Base-by-base conservation (phyloP, 345 rosid genomes). In the Linum lewisii region DNA sequence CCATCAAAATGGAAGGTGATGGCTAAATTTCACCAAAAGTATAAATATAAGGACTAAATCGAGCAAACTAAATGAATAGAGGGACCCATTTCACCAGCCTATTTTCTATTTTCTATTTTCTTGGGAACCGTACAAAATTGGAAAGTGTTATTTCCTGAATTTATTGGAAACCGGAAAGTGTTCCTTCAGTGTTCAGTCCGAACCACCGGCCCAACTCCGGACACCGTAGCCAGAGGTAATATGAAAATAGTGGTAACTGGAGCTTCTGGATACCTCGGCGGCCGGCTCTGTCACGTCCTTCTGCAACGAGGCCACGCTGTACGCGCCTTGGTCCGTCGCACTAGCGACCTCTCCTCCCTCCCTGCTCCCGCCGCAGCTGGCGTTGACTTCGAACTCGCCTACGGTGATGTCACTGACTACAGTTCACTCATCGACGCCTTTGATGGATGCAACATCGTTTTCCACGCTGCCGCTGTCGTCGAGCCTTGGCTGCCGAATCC, bases 401-500 rank as follows among this genome's bases (percentile, higher is more conserved):
- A 80, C 63, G 98, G 98, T 19, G 98, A 92, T 63, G 81, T 92
- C 21, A 92, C 93, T 5, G 96, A 88, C 63, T 78, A 59, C 72
- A 65, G 54, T 15, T 81, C 92, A 5, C 68, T 92, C 54, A 73
- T 66, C 1, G 81, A 78, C 44, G 85, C 88, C 75, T 82, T 79
- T 78, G 78, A 79, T 68, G 86, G 77, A 62, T 88, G 93, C 74
- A 72, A 80, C 47, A 67, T 79, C 76, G 63, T 91, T 75, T 83
- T 88, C 85, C 98, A 91, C 75, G 72, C 83, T 0, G 96, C 96
- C 15, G 96, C 96, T 59, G 4, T 83, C 18, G 98, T 88, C 65
- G 95, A 91, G 79, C 90, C 98, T 50, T 91, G 96, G 96, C 85
- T 88, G 7, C 88, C 95, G 3, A 90, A 86, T 69, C 84, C 90